These are phyloP conservation scores for Backusella australiensis DNA, from an alignment of 192 early-diverging fungal species.

Conservation along the genomic window DNA sequence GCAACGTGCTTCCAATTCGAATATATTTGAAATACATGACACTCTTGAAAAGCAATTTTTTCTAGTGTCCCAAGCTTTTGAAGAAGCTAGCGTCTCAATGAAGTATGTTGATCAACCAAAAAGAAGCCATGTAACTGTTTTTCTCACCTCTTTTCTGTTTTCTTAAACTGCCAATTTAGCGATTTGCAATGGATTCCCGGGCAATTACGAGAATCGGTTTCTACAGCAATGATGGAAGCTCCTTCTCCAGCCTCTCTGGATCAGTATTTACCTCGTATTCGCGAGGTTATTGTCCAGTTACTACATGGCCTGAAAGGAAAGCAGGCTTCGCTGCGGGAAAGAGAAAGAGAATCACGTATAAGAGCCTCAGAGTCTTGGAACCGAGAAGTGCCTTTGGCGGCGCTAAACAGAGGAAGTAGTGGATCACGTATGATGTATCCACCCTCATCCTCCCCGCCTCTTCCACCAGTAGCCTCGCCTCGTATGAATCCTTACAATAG, in stretches of 20 bases:
- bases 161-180: neutral
- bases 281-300: slow-evolving; percentile 38
- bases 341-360: slow-evolving; percentile 7
- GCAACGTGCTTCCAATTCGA: neutral
- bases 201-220: slow-evolving; percentile 24
- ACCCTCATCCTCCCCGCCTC: slow-evolving; percentile 7
- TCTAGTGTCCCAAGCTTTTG: slow-evolving; percentile 23
- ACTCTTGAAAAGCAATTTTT: slow-evolving; percentile 30
- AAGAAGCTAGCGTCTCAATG: slow-evolving; percentile 27
- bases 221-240: slow-evolving; percentile 17
- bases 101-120: slow-evolving; percentile 13
- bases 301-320: slow-evolving; percentile 37
- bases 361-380: neutral
- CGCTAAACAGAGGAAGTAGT: neutral
- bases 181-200: slow-evolving; percentile 24
- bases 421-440: neutral
- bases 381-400: slow-evolving; percentile 6
- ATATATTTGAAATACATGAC: slow-evolving; percentile 35
- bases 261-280: slow-evolving; percentile 37
- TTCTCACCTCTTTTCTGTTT: neutral
- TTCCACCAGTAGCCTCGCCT: neutral
- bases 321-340: slow-evolving; percentile 21
- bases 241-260: slow-evolving; percentile 26
- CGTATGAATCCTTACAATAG: neutral
- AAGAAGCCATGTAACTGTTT: neutral